Evolutionary conservation across 1,284 basidiomycete genomes (phyloP).

Genomic region (Grifola frondosa): DNA sequence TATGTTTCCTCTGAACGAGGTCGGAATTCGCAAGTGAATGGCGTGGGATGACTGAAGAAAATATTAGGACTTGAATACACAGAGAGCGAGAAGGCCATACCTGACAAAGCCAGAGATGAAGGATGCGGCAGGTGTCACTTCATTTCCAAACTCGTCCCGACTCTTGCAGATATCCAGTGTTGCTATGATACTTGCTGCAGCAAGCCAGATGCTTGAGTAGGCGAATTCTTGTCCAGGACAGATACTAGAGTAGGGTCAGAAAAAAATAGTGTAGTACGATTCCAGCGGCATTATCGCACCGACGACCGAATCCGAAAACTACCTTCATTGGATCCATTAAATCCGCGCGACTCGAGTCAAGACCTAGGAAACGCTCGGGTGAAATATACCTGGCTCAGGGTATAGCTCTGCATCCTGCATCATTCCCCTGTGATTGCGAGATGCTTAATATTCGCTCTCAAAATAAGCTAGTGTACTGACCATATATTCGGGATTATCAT

Average conservation of each 20-base stretch:
- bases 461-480: constrained; percentile 24
- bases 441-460: not conserved
- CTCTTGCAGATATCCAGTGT: constrained; percentile 24
- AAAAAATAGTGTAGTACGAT: constrained; percentile 5
- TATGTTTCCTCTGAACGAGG: constrained; percentile 16
- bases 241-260: constrained; percentile 7
- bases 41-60: constrained; percentile 22
- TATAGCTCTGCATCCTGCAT: constrained; percentile 26
- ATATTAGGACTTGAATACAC: not conserved
- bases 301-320: constrained; percentile 36
- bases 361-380: constrained; percentile 33
- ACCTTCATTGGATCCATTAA: constrained; percentile 27
- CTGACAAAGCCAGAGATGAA: constrained; percentile 25
- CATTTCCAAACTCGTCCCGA: constrained; percentile 17
- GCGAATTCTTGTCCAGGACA: constrained; percentile 31
- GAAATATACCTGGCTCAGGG: constrained; percentile 28
- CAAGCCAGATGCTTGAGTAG: constrained; percentile 25
- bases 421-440: constrained; percentile 28
- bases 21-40: constrained; percentile 20
- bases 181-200: constrained; percentile 21
- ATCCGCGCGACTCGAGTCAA: constrained; percentile 21
- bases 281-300: constrained; percentile 30
- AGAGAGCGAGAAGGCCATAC: constrained; percentile 7
- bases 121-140: constrained; percentile 20
- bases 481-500: constrained; percentile 50